A percentile compares a stretch with the other conserved stretches of the same genome.
Evolutionary conservation across 140 eudicot genomes (phyloP).

Genomic region (Flaveria floridana): DNA sequence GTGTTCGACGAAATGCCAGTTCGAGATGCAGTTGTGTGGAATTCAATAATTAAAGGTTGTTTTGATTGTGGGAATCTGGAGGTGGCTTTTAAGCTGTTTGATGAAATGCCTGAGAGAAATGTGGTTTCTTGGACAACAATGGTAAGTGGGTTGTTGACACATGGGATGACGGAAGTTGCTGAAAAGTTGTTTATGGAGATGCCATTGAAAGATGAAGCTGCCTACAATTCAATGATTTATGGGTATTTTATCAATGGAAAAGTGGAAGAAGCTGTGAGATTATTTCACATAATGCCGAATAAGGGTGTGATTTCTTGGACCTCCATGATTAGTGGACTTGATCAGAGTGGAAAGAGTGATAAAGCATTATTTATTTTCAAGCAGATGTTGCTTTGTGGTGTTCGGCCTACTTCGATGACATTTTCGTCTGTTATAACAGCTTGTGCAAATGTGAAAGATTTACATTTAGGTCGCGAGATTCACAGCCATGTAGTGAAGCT

Average conservation of each 20-base stretch:
- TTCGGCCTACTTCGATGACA: constrained; percentile 53
- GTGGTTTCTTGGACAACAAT: constrained; percentile 69
- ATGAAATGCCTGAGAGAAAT: constrained; percentile 63
- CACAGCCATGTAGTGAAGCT: constrained; percentile 59
- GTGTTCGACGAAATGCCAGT: constrained; percentile 67
- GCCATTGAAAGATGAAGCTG: constrained; percentile 70
- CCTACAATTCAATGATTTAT: constrained; percentile 74
- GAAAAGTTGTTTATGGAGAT: constrained; percentile 51
- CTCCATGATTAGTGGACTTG: constrained; percentile 77
- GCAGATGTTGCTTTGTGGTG: constrained; percentile 47
- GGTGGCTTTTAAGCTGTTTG: constrained; percentile 51
- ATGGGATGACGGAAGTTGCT: constrained; percentile 47
- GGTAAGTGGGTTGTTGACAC: constrained; percentile 51
- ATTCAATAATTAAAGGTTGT: constrained; percentile 73
- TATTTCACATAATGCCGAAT: constrained; percentile 60
- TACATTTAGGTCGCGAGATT: constrained; percentile 47
- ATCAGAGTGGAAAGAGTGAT: constrained; percentile 62
- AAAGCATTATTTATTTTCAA: constrained; percentile 50
- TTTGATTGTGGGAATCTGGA: constrained; percentile 52
- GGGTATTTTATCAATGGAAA: constrained; percentile 60
- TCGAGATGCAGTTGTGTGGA: constrained; percentile 61
- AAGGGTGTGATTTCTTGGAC: constrained; percentile 79
- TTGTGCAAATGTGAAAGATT: constrained; percentile 45
- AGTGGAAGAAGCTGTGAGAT: constrained; percentile 55
- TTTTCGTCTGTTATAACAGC: constrained; percentile 59